Evolutionary conservation across 441 rosid genomes (phyloP).

Genomic region (Eruca vesicaria): DNA sequence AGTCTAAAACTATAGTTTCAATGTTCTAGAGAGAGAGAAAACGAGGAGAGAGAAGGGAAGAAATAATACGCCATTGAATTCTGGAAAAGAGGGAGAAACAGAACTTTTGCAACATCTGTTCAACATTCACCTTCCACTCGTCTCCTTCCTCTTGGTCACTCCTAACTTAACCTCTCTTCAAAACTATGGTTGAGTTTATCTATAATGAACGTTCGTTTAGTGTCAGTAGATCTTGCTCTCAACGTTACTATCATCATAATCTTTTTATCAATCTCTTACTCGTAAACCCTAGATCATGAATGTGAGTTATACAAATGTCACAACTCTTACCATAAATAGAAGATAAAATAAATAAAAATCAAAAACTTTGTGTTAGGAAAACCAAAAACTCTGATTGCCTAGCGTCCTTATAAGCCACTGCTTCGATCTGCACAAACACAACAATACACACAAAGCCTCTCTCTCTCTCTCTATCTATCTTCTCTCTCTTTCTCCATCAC

Average conservation of each 20-base stretch:
- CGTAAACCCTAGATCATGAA: not conserved
- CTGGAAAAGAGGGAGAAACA: constrained; percentile 44
- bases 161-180: constrained; percentile 15
- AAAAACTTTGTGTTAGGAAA: not conserved
- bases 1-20: constrained; percentile 14
- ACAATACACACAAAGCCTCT: constrained; percentile 25
- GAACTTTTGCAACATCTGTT: constrained; percentile 86
- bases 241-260: constrained; percentile 23
- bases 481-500: constrained; percentile 49
- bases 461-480: constrained; percentile 37
- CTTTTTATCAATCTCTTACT: not conserved
- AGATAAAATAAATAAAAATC: not conserved
- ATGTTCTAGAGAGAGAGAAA: constrained; percentile 15
- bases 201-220: constrained; percentile 1
- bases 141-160: constrained; percentile 46
- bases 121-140: constrained; percentile 57
- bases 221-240: not conserved
- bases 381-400: not conserved
- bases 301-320: constrained; percentile 2
- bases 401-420: constrained; percentile 2
- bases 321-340: not conserved
- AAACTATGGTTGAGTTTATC: constrained; percentile 41
- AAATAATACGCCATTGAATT: constrained; percentile 66
- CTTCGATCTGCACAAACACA: not conserved
- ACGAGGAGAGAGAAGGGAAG: constrained; percentile 1